Conservation (phyloP, 2,329 filamentous ascomycete species). For the Fusarium fujikuroi region DNA sequence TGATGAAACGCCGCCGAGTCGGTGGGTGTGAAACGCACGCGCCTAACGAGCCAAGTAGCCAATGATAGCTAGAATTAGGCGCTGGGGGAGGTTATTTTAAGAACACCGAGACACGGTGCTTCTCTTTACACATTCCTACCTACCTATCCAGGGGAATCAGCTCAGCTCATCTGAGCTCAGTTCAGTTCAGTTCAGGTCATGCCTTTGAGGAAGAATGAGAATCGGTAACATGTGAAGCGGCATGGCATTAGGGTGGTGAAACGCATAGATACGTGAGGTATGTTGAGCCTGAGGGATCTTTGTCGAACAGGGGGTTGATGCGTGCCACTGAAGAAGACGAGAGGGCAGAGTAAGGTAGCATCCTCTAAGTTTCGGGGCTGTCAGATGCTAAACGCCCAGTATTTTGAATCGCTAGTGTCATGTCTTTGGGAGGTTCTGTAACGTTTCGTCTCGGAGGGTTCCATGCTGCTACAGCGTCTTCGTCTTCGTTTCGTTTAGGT, state of each 20-base stretch:
- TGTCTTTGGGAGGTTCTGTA: constrained; percentile 17
- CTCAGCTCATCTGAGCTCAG: not conserved
- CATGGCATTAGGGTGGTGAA: constrained; percentile 10
- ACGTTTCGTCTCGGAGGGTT: constrained; percentile 21
- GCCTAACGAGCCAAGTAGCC: constrained; percentile 33
- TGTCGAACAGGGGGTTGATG: not conserved
- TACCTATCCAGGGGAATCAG: not conserved
- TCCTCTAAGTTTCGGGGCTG: constrained; percentile 23
- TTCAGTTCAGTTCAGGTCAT: constrained; percentile 4
- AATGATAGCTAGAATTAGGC: constrained; percentile 46
- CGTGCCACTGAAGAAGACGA: not conserved
- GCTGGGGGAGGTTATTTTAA: constrained; percentile 39
- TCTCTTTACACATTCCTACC: not conserved
- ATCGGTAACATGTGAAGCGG: not conserved
- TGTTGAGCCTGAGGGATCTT: not conserved
- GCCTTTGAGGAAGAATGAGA: not conserved
- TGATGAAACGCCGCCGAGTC: constrained; percentile 41
- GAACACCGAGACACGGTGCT: not conserved
- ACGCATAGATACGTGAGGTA: not conserved
- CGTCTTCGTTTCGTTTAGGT: constrained; percentile 14
- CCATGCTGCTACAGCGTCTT: constrained; percentile 8
- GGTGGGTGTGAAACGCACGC: constrained; percentile 46
- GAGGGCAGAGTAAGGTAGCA: not conserved
- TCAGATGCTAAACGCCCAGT: constrained; percentile 11
- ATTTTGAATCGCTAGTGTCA: constrained; percentile 18